These are phyloP conservation scores for Melaleuca quinquenervia DNA, from an alignment of 345 rosid species.

Conservation along the genomic window DNA sequence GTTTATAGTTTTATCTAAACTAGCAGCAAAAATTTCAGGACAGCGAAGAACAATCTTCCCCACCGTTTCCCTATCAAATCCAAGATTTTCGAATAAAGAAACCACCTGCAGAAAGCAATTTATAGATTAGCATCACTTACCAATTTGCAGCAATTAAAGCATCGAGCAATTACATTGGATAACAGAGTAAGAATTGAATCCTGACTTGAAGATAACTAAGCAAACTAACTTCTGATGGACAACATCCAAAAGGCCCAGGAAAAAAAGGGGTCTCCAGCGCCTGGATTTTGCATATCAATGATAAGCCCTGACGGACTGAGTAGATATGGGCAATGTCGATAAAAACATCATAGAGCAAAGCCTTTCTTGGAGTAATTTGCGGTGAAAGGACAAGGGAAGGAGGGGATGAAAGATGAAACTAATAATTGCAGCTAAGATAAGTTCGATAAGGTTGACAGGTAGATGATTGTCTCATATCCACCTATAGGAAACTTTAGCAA, in stretches of 20 bases:
- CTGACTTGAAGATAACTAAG: not conserved
- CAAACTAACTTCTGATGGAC: not conserved
- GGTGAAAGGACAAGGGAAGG: not conserved
- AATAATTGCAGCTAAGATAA: not conserved
- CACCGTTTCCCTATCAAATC: conserved; percentile 43
- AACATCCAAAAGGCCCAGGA: not conserved
- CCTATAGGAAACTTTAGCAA: not conserved
- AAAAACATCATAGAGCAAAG: not conserved
- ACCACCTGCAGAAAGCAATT: conserved; percentile 40
- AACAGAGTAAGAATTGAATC: not conserved
- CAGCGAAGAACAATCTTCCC: conserved; percentile 63
- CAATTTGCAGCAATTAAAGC: not conserved
- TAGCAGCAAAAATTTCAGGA: conserved; percentile 71
- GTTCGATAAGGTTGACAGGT: not conserved
- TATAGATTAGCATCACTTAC: not conserved
- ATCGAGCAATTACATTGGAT: not conserved
- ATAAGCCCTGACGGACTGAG: not conserved
- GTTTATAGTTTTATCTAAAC: conserved; percentile 49
- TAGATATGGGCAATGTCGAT: not conserved
- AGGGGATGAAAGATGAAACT: not conserved
- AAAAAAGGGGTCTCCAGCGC: not conserved
- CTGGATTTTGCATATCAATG: not conserved
- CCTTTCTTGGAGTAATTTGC: not conserved
- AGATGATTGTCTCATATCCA: not conserved
- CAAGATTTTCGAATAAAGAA: conserved; percentile 50